Evolutionary conservation across 768 basidiomycete species (phyloP).

Genomic region (Lactarius hengduanensis): DNA sequence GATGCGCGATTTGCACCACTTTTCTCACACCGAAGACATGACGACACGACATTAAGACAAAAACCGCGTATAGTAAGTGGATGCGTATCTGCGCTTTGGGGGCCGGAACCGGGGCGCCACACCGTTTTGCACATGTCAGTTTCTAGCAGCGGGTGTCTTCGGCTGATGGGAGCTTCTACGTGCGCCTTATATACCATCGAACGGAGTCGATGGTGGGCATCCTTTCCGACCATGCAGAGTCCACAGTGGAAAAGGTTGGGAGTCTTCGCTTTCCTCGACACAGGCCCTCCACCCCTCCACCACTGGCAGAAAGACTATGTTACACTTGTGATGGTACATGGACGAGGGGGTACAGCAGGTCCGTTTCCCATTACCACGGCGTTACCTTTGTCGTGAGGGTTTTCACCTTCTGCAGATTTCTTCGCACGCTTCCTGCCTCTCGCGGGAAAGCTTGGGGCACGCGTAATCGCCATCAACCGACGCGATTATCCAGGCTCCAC

Average conservation of each 20-base stretch:
- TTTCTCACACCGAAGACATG: too few relatives aligned
- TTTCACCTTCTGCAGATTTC: background rate
- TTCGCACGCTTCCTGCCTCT: background rate
- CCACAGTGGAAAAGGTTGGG: background rate
- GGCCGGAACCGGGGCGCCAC: too few relatives aligned
- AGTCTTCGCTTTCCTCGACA: background rate
- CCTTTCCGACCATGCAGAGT: background rate
- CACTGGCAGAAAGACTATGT: background rate
- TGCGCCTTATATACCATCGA: too few relatives aligned
- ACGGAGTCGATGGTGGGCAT: background rate
- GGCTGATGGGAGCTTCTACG: too few relatives aligned
- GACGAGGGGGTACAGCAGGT: background rate
- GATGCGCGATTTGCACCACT: too few relatives aligned
- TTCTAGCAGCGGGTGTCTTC: too few relatives aligned
- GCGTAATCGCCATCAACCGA: background rate
- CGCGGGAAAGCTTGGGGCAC: background rate
- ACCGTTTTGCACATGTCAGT: too few relatives aligned
- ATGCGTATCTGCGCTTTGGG: too few relatives aligned
- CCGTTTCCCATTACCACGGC: background rate
- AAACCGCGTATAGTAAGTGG: too few relatives aligned
- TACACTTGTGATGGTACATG: background rate
- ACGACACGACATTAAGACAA: too few relatives aligned
- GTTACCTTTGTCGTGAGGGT: background rate
- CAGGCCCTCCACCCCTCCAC: background rate
- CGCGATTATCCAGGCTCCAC: conserved; percentile 2